phyloP scores from a whole-genome alignment of 1,284 basidiomycete species.

The Puccinia polysora region DNA sequence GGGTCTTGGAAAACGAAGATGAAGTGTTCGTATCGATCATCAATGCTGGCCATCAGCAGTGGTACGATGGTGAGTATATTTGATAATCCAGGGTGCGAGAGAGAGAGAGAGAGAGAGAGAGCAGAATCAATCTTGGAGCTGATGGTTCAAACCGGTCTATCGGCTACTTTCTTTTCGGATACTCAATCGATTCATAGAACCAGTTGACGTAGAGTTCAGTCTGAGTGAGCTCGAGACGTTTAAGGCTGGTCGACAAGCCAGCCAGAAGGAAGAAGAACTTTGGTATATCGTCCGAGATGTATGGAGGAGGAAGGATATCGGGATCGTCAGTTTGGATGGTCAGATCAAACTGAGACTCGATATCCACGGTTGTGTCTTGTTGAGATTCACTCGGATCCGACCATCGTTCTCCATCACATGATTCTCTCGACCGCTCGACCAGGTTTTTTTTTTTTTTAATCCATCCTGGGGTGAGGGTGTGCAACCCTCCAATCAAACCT shows the following conservation, averaged over 20 bases:
- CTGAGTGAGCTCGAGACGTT: conserved; percentile 14
- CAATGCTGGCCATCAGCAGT: conserved; percentile 29
- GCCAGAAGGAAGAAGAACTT: neutral
- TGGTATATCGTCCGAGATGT: conserved; percentile 28
- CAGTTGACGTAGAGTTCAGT: conserved; percentile 16
- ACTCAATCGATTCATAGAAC: neutral
- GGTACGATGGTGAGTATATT: conserved; percentile 35
- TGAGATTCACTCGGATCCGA: conserved; percentile 15
- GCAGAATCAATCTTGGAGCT: neutral
- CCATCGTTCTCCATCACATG: too few relatives aligned
- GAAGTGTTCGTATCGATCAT: conserved; percentile 24
- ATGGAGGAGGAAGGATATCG: conserved; percentile 19
- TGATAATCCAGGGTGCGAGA: too few relatives aligned
- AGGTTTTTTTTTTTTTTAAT: too few relatives aligned
- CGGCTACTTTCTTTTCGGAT: neutral
- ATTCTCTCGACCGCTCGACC: too few relatives aligned
- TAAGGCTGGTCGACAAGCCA: neutral
- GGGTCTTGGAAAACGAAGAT: conserved; percentile 30
- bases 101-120: too few relatives aligned
- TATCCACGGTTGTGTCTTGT: conserved; percentile 2
- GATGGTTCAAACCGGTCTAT: neutral
- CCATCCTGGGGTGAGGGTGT: too few relatives aligned
- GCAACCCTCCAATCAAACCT: too few relatives aligned
- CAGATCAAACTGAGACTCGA: conserved; percentile 1
- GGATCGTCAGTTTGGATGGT: conserved; percentile 17